Evolutionary conservation across 202 grass and related monocot species (phyloP), one percentile per base, ranked within the genome.

Genomic region (Digitaria exilis): DNA sequence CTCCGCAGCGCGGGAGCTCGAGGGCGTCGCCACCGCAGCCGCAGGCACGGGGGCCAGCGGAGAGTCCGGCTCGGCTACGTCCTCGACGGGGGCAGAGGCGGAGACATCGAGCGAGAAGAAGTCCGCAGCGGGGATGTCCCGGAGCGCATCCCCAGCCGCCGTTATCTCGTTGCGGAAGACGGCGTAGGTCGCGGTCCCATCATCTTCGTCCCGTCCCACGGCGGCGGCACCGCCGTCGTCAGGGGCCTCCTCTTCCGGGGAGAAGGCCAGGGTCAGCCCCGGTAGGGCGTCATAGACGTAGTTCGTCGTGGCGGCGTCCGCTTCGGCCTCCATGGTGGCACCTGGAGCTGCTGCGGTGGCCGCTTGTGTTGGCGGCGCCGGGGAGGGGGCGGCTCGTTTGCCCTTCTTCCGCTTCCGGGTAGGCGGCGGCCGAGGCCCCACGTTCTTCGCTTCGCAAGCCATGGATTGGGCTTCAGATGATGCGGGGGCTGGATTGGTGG

Each of bases 151-250:
- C 22, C 78, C 86, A 7, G 65, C 70, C 68, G 88, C 91, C 16
- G 82, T 94, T 17, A 99, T 94, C 87, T 94, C 85, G 75, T 92
- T 96, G 46, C 96, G 91, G 82, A 90, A 96, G 19, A 99, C 93
- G 18, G 84, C 73, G 64, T 96, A 99, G 59, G 91, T 79, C 26
- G 55, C 21, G 56, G 89, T 54, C 16, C 42, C 65, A 17, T 90
- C 85, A 9, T 80, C 82, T 18, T 71, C 82, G 52, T 65, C 88
- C 49, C 37, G 65, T 37, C 7, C 69, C 50, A 50, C 63, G 29
- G 49, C 65, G 31, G 71, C 12, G n/a, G 58, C 5, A 21, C 65
- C 71, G 31, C 30, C 73, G 35, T 35, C 70, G 5, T 28, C 84
- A 25, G 61, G 22, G 28, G 14, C 7, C 35, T 78, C 68, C 43